phyloP scores from a whole-genome alignment of 805 yeast genomes.

The Suhomyces kilbournensis region DNA sequence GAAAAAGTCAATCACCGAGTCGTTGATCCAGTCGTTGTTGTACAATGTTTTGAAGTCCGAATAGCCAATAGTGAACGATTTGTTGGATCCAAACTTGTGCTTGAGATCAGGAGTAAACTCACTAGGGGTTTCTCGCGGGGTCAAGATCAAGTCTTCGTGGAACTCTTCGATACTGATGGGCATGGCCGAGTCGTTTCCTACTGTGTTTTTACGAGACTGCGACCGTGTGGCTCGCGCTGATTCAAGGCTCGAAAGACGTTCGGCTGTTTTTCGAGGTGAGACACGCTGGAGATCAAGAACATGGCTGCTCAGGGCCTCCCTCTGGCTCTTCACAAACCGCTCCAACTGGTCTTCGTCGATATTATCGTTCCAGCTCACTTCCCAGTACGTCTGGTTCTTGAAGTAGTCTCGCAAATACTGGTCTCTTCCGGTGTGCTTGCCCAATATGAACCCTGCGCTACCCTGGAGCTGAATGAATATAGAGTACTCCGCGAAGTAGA shows the following conservation, averaged over 20 bases:
- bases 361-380: neutral
- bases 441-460: conserved; percentile 5
- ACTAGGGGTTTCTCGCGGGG: conserved; percentile 27
- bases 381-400: conserved; percentile 5
- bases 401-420: conserved; percentile 5
- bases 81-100: conserved; percentile 52
- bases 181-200: neutral
- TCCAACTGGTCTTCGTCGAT: conserved; percentile 2
- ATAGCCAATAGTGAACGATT: conserved; percentile 54
- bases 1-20: conserved; percentile 82
- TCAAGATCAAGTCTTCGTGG: conserved; percentile 3
- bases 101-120: conserved; percentile 46
- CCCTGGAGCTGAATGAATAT: conserved; percentile 5
- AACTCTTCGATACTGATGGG: neutral
- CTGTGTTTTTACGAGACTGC: neutral
- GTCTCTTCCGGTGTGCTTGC: conserved; percentile 6
- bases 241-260: neutral
- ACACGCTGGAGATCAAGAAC: neutral
- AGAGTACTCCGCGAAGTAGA: conserved; percentile 7
- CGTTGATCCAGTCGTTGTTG: conserved; percentile 86
- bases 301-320: neutral
- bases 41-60: conserved; percentile 77
- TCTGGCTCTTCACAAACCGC: neutral
- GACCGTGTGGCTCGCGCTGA: neutral
- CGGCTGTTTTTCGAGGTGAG: neutral